Evolutionary conservation across 108 stramenopile species (phyloP), one percentile per base, ranked within the genome.

Genomic region (Chaetoceros muelleri): DNA sequence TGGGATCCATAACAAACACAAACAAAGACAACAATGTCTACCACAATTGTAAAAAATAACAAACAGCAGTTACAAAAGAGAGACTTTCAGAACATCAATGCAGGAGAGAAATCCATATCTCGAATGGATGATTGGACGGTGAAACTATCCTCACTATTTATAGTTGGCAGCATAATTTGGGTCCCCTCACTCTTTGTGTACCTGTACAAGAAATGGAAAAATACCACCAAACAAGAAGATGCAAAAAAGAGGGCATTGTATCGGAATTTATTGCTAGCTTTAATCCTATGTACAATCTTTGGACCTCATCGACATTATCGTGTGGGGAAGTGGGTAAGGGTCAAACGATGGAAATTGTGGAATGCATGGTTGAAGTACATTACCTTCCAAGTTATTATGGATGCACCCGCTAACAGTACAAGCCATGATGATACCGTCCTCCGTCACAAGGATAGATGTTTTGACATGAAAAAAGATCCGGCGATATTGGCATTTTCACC

Each of bases 401-500:
- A 85, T 44, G 44, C 56, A 22, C 67, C 71, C 17, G 23, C 30
- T 22, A 53, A 64, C 20, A 62, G 20, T 20, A 53, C 30, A 31
- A 46, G 48, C 10, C 46, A 55, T 54, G 54, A 74, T 44, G 31
- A 59, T 20, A 26, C 24, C 10, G 47, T 5, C 19, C 20, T 2
- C 20, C 44, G 22, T 16, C 19, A 21, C 48, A 31, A 16, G 29
- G 29, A 48, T 60, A 49, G 8, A 30, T 51, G 65, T 7, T 61
- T 66, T 28, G 59, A 69, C 31, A 54, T 80, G 3, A 22, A 66
- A 48, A 40, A 73, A 17, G 54, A 76, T 34, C 78, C 70, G 34
- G 77, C 90, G 29, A 85, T 96, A 30, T 74, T 84, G 51, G 87
- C 84, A 16, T 71, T 96, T 44, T 69, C 81, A 25, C 95, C 95